phyloP scores from a whole-genome alignment of 2,329 filamentous ascomycete genomes.

The Hypoxylon sp. region DNA sequence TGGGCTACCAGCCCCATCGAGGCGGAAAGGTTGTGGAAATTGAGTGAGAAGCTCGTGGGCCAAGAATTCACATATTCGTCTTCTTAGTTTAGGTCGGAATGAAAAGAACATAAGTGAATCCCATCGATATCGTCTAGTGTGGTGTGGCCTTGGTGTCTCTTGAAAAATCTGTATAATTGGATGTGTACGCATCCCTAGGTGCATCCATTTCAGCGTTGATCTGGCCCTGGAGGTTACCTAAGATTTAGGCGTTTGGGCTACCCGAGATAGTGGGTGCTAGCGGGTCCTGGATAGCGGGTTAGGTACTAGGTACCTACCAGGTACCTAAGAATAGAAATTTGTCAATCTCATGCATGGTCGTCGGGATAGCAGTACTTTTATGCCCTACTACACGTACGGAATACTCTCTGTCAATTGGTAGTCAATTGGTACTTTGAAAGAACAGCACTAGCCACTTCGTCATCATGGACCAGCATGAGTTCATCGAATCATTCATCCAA shows the following conservation, averaged over 20 bases:
- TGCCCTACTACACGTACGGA: too few relatives aligned
- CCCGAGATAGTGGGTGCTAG: constrained; percentile 1
- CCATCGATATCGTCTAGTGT: too few relatives aligned
- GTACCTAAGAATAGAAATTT: too few relatives aligned
- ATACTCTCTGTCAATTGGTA: too few relatives aligned
- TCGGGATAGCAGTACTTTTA: too few relatives aligned
- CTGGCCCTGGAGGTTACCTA: neutral
- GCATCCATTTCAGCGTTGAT: neutral
- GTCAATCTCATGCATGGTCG: too few relatives aligned
- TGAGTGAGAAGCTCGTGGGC: constrained; percentile 55
- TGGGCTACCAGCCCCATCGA: constrained; percentile 50
- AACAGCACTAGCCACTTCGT: too few relatives aligned
- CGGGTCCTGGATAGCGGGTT: neutral
- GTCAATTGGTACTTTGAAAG: too few relatives aligned
- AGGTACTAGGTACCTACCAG: too few relatives aligned
- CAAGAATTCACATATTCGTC: constrained; percentile 51
- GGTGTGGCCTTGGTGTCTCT: neutral
- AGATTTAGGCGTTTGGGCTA: neutral
- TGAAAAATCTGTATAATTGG: neutral
- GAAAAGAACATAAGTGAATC: neutral
- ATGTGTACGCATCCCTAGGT: neutral
- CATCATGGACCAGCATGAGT: too few relatives aligned
- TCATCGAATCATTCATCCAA: too few relatives aligned
- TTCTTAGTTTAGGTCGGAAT: neutral
- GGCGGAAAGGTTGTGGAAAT: constrained; percentile 55